Conservation (phyloP, 1,284 basidiomycete genomes). For the Lignosus rhinocerotis region DNA sequence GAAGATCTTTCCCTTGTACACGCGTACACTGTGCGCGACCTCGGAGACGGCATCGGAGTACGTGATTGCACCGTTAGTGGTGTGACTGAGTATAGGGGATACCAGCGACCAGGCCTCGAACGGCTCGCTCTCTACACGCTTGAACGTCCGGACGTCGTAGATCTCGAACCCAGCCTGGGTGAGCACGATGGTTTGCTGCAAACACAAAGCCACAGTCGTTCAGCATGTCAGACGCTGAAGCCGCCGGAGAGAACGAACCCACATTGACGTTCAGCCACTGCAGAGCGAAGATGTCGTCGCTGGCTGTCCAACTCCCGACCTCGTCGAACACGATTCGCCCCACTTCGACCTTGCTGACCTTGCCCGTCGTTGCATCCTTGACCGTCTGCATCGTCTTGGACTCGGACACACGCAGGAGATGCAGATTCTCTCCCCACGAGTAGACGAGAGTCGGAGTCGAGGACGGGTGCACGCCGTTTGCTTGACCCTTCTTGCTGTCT, state of each 20-base stretch:
- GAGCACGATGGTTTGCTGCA: constrained; percentile 63
- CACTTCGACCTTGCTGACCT: constrained; percentile 55
- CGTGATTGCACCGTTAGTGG: constrained; percentile 46
- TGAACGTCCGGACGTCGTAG: constrained; percentile 61
- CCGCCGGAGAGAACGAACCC: constrained; percentile 42
- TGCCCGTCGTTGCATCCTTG: constrained; percentile 59
- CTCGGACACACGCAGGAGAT: constrained; percentile 69
- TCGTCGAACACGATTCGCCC: constrained; percentile 65
- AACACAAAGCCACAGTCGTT: constrained; percentile 17
- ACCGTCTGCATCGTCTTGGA: constrained; percentile 51
- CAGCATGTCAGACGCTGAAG: not conserved
- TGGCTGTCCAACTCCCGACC: constrained; percentile 53
- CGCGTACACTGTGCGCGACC: constrained; percentile 72
- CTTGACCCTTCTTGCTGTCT: constrained; percentile 35
- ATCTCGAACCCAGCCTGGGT: constrained; percentile 65
- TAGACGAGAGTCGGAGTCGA: constrained; percentile 71
- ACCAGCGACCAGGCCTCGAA: constrained; percentile 59
- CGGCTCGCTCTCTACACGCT: constrained; percentile 55
- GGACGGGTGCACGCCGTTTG: constrained; percentile 13
- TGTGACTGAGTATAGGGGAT: constrained; percentile 52
- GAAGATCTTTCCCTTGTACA: constrained; percentile 92
- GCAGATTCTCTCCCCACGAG: constrained; percentile 75
- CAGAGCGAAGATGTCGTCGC: constrained; percentile 60
- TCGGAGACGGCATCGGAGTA: constrained; percentile 53
- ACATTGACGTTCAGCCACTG: constrained; percentile 80